phyloP scores from a whole-genome alignment of 345 rosid species.

The Adansonia digitata region DNA sequence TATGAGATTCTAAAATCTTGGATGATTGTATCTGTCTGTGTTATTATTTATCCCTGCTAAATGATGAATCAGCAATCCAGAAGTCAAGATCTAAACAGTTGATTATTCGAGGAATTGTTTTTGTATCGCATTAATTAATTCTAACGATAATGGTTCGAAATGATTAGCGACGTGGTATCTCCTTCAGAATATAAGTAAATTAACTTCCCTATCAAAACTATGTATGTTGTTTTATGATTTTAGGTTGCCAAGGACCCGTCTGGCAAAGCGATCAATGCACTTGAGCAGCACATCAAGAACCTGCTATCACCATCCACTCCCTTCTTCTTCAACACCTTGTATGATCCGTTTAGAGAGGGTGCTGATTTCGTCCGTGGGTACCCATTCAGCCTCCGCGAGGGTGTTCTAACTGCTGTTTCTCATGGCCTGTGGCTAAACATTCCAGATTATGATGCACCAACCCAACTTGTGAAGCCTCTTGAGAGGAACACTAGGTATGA shows the following conservation, averaged over 20 bases:
- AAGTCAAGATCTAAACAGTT: neutral
- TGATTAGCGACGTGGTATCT: neutral
- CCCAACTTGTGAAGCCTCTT: constrained; percentile 94
- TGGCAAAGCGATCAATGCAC: constrained; percentile 78
- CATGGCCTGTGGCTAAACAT: constrained; percentile 99
- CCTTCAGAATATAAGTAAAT: neutral
- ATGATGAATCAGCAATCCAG: neutral
- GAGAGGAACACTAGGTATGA: constrained; percentile 80
- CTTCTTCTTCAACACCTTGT: constrained; percentile 88
- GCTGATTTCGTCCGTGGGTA: constrained; percentile 97
- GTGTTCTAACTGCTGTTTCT: constrained; percentile 88
- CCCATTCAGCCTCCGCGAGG: constrained; percentile 94
- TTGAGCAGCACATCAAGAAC: constrained; percentile 93
- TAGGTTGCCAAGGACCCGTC: constrained; percentile 90
- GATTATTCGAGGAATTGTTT: neutral
- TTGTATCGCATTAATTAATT: neutral
- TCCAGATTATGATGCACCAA: constrained; percentile 98
- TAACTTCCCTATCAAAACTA: neutral
- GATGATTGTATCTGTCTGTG: neutral
- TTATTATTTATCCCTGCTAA: neutral
- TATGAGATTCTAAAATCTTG: neutral
- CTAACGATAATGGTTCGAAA: neutral
- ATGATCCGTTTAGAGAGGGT: constrained; percentile 83
- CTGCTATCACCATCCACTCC: constrained; percentile 81
- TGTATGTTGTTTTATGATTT: neutral